Evolutionary conservation across 768 basidiomycete genomes (phyloP), one percentile per base, ranked within the genome.

Genomic region (Sistotremastrum niveocremeum): DNA sequence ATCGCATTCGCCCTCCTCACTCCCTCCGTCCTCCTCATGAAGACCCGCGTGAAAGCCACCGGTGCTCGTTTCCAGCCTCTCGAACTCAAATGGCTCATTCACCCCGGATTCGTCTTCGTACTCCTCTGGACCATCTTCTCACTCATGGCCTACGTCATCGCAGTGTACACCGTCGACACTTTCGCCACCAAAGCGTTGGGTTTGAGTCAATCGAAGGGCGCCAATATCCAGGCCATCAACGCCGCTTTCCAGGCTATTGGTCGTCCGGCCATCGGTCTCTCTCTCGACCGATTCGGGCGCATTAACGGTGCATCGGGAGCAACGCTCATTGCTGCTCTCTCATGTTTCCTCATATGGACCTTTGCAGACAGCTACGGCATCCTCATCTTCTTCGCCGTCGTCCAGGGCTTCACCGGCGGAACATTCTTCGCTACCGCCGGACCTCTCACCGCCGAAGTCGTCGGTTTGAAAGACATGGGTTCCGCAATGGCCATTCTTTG

Each of bases 241-340:
- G 45, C 60, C 12, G 61, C 60, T 4, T 60, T 59, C 9, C 60
- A 61, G 46, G 54, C 60, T 47, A 51, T 62, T 37, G 59, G 62
- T 10, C 56, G 62, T 31, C 62, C 62, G 3, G 30, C 51, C 9
- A 55, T 51, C 44, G 62, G 62, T 7, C 47, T 52, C 29, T 45
- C 50, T 34, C 46, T 62, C 20, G 62, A 63, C 45, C 42, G 48
- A 10, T 53, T 54, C 20, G 62, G 62, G 3, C 39, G 60, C 7
- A 50, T 63, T 47, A 63, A 62, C 46, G 52, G 59, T 40, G 54
- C 59, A 3, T 49, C 55, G 30, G 20, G 61, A 8, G 50, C 54
- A 34, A 61, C 62, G 38, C 42, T 61, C 48, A 42, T 59, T 41
- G 52, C 60, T 34, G 62, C 59, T 8, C 34, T 60, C 5, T 59